These are phyloP conservation scores for Ascochyta pisi DNA, from an alignment of 2,329 filamentous ascomycete species.

Conservation along the genomic window DNA sequence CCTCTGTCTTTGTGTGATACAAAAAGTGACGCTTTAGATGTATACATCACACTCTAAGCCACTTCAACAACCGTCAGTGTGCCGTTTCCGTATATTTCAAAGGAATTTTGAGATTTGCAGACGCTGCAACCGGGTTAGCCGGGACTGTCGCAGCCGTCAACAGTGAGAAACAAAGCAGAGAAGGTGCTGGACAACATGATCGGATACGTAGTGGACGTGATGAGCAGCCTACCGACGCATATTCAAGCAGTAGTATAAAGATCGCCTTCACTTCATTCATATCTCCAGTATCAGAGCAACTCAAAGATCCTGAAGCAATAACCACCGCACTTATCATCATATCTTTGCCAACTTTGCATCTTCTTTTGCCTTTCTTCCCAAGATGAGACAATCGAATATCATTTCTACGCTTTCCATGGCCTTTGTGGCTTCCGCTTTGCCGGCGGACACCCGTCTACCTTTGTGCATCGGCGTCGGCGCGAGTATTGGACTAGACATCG, in stretches of 20 bases:
- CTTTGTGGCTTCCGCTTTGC: not conserved
- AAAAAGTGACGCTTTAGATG: not conserved
- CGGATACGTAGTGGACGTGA: not conserved
- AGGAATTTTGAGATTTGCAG: not conserved
- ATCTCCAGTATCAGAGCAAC: not conserved
- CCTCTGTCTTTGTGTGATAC: not conserved
- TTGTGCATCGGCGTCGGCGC: not conserved
- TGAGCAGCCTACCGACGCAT: too few species aligned
- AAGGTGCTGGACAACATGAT: not conserved
- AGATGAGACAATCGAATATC: not conserved
- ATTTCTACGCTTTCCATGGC: not conserved
- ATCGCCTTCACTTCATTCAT: not conserved
- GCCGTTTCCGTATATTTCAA: not conserved
- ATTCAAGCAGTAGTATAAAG: not conserved
- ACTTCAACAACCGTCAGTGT: not conserved
- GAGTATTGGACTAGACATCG: not conserved
- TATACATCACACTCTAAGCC: not conserved
- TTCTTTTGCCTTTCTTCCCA: not conserved
- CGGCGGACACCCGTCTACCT: not conserved
- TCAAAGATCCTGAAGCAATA: not conserved
- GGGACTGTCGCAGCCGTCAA: not conserved
- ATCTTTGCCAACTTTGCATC: not conserved
- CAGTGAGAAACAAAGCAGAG: not conserved
- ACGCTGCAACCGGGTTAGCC: not conserved
- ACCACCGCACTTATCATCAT: not conserved